Evolutionary conservation across 768 basidiomycete genomes (phyloP).

Genomic region (Tulasnella sp.): DNA sequence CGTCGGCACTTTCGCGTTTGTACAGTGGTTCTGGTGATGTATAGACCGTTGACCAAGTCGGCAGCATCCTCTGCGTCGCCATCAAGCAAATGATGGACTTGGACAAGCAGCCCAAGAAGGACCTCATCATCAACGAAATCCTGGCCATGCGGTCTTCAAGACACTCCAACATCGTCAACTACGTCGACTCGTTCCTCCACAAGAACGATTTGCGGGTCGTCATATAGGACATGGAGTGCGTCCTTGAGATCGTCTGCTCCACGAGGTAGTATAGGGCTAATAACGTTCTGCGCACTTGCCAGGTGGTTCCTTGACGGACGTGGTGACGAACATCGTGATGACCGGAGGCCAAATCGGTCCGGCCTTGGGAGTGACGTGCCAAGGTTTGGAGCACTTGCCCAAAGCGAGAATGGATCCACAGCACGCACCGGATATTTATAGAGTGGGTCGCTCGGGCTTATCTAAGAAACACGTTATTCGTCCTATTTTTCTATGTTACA

Average conservation of each 20-base stretch:
- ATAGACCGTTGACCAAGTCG: slow-evolving; percentile 42
- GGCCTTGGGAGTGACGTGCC: slow-evolving; percentile 46
- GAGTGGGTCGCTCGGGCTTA: too few relatives aligned
- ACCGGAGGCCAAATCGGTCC: slow-evolving; percentile 39
- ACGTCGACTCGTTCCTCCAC: slow-evolving; percentile 96
- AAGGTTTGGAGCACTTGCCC: slow-evolving; percentile 92
- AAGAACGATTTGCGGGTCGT: slow-evolving; percentile 46
- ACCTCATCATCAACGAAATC: slow-evolving; percentile 99
- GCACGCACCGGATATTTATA: too few relatives aligned
- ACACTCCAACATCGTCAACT: slow-evolving; percentile 99
- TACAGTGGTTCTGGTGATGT: slow-evolving; percentile 94
- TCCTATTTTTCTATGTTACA: too few relatives aligned
- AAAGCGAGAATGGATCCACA: too few relatives aligned
- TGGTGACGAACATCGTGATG: slow-evolving; percentile 94
- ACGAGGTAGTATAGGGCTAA: neutral
- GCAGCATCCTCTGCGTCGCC: slow-evolving; percentile 88
- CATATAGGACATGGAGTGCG: slow-evolving; percentile 96
- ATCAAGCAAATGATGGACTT: slow-evolving; percentile 99
- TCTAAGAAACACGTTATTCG: too few relatives aligned
- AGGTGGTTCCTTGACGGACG: slow-evolving; percentile 80
- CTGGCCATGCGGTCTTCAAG: slow-evolving; percentile 96
- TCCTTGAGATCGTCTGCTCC: too few relatives aligned
- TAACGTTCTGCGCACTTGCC: too few relatives aligned
- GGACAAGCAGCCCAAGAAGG: slow-evolving; percentile 99
- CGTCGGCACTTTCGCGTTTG: neutral